Evolutionary conservation across 164 flowering plant species (phyloP), one percentile per base, ranked within the genome.

Genomic region (Chimonanthus praecox): DNA sequence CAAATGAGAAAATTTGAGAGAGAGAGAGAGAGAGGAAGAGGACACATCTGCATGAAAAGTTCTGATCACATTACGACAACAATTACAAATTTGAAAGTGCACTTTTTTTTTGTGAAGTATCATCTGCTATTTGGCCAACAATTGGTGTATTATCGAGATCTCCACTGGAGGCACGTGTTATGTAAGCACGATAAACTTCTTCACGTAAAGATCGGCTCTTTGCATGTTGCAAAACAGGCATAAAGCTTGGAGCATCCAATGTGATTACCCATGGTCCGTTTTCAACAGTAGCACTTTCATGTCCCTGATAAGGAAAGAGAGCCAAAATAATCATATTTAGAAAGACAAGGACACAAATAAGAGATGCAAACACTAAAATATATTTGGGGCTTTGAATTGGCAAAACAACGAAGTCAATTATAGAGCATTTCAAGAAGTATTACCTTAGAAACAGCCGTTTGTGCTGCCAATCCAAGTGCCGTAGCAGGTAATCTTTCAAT

Each of bases 181-280:
- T 20, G 82, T 88, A 90, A 75, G 98, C 92, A 77, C 89, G 88
- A 80, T 90, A 94, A 45, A 96, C 86, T 84, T 96, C 98, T 81
- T 94, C 93, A 54, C 99, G 92, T 74, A 96, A 81, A 63, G 90
- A 78, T 67, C 98, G 84, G 61, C 94, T 94, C 64, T 71, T 76
- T 72, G 95, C 88, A 85, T 96, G 97, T 85, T 90, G 94, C 98
- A 92, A 85, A 49, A 96, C 97, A 82, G 99, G 79, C 43, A 87
- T 80, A 85, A 60, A 94, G 80, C 97, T 88, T 58, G 97, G 98
- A 69, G 88, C 95, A 83, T 94, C 98, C 90, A 96, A 77, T 46
- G 98, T 94, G 71, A 96, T 87, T 67, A 96, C 54, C 99, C 99
- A 96, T 47, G 98, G 99, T 16, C 99, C 98, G 78, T 87, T 82